These are phyloP conservation scores for Linum trigynum DNA, from an alignment of 345 rosid species.

Conservation along the genomic window DNA sequence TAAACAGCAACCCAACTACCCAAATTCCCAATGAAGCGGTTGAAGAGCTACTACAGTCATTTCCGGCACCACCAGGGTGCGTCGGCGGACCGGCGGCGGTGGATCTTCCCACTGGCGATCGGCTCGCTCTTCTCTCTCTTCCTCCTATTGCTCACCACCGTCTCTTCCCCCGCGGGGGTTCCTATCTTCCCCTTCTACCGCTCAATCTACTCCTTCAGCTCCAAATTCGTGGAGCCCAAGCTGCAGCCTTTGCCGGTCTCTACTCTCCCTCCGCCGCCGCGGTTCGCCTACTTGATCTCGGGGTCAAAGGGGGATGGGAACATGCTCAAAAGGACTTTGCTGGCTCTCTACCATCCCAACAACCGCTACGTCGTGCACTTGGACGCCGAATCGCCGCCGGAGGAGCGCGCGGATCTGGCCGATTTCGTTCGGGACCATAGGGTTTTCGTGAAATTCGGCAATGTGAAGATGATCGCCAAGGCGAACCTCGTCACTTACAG, in stretches of 20 bases:
- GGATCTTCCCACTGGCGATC: constrained; percentile 65
- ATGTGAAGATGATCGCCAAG: constrained; percentile 23
- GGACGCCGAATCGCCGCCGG: constrained; percentile 1
- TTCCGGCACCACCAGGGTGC: constrained; percentile 40
- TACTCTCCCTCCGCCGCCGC: constrained; percentile 5
- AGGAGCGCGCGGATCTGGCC: constrained; percentile 8
- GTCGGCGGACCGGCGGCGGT: constrained; percentile 38
- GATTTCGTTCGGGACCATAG: neutral
- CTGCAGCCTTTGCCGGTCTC: constrained; percentile 8
- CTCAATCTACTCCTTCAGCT: constrained; percentile 15
- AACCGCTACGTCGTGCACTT: constrained; percentile 8
- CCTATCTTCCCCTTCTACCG: constrained; percentile 51
- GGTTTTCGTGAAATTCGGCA: constrained; percentile 1
- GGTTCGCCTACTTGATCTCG: constrained; percentile 9
- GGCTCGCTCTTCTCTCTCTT: constrained; percentile 51
- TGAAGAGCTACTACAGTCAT: constrained; percentile 59
- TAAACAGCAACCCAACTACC: neutral
- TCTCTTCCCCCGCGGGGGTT: constrained; percentile 46
- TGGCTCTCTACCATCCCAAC: constrained; percentile 4
- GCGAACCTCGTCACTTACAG: constrained; percentile 90
- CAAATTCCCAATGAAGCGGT: constrained; percentile 46
- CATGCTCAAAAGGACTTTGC: constrained; percentile 6
- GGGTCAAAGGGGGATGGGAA: constrained; percentile 7
- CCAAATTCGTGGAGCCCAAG: constrained; percentile 10
- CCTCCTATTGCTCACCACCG: constrained; percentile 44